Percentiles rank a stretch among this genome's conserved stretches.
Conservation (phyloP, 2,329 filamentous ascomycete genomes). For the Graphiopsis chlorocephala region DNA sequence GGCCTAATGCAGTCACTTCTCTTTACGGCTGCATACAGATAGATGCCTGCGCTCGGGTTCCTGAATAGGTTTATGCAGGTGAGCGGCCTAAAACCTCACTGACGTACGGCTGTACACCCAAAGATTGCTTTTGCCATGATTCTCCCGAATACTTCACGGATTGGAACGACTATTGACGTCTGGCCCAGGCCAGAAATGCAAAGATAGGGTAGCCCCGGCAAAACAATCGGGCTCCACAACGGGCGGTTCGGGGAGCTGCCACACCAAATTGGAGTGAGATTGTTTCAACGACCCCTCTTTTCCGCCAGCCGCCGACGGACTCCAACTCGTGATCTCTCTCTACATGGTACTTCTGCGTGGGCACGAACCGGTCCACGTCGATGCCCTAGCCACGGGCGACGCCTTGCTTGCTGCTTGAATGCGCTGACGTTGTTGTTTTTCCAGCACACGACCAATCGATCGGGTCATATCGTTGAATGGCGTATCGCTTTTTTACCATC, state of each 20-base stretch:
- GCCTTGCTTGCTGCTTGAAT: background rate
- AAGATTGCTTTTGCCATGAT: background rate
- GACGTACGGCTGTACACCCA: background rate
- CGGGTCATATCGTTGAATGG: background rate
- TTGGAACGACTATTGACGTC: background rate
- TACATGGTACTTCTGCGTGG: background rate
- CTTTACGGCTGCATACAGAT: background rate
- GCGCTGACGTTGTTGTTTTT: background rate
- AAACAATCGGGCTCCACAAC: background rate
- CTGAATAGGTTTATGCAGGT: slow-evolving; percentile 4
- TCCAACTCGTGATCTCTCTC: slow-evolving; percentile 7
- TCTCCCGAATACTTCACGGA: background rate
- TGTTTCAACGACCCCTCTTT: slow-evolving; percentile 6
- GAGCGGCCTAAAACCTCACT: slow-evolving; percentile 3
- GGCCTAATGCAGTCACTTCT: background rate
- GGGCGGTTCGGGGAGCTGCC: slow-evolving; percentile 1
- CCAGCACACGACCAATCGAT: background rate
- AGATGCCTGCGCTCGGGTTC: slow-evolving; percentile 2
- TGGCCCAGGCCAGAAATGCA: background rate
- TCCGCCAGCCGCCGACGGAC: background rate
- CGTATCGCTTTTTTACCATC: slow-evolving; percentile 4
- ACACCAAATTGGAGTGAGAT: background rate
- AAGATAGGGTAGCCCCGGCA: slow-evolving; percentile 5
- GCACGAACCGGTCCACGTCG: background rate
- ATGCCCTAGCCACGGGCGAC: background rate